Conservation (phyloP, 768 basidiomycete genomes). For the Lactifluus pinguis region DNA sequence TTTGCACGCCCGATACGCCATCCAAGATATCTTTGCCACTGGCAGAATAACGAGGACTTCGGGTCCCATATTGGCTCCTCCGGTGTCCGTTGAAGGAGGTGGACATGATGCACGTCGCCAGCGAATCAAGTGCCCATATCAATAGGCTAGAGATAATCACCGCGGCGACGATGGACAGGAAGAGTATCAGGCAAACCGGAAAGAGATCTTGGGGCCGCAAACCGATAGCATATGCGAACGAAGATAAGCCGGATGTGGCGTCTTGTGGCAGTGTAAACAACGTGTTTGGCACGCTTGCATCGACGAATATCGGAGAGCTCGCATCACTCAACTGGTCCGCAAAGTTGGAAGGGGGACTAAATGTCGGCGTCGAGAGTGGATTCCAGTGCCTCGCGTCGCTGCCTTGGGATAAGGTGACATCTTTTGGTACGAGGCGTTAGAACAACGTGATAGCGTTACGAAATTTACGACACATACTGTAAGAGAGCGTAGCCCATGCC, state of each 20-base stretch:
- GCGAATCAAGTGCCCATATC: constrained; percentile 64
- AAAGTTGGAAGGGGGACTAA: constrained; percentile 61
- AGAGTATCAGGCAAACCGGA: constrained; percentile 70
- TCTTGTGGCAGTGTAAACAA: constrained; percentile 63
- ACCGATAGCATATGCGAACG: constrained; percentile 81
- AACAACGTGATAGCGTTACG: not conserved
- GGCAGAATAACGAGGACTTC: constrained; percentile 35
- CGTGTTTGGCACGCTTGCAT: constrained; percentile 56
- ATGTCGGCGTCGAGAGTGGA: constrained; percentile 48
- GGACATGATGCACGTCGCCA: constrained; percentile 33
- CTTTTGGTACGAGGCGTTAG: constrained; percentile 29
- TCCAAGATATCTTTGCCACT: constrained; percentile 47
- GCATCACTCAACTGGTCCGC: constrained; percentile 62
- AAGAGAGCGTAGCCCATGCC: constrained; percentile 78
- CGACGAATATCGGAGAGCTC: constrained; percentile 69
- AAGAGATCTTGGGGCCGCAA: constrained; percentile 77
- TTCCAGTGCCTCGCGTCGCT: constrained; percentile 52
- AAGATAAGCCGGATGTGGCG: constrained; percentile 59
- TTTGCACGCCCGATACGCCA: constrained; percentile 19
- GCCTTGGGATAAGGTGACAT: constrained; percentile 59
- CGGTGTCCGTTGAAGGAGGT: constrained; percentile 19
- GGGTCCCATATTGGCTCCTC: constrained; percentile 26
- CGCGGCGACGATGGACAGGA: constrained; percentile 67
- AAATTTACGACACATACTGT: constrained; percentile 40
- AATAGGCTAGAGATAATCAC: constrained; percentile 61